Base-by-base conservation (phyloP, 2,329 filamentous ascomycete genomes). In the Cryoendolithus antarcticus region DNA sequence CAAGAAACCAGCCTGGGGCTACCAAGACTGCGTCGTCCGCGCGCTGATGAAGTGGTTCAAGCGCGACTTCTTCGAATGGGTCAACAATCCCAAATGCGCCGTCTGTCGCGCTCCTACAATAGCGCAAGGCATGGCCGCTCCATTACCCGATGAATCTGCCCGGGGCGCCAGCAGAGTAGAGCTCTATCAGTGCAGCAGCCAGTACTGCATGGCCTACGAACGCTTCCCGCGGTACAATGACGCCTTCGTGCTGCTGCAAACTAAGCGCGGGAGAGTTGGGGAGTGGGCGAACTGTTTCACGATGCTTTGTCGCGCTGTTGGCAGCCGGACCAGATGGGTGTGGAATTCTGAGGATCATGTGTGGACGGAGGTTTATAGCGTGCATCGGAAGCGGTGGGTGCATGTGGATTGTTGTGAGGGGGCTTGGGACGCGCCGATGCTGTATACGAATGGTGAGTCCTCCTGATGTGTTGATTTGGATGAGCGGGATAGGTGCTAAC, bases 261-360 rank as follows among this genome's bases (percentile, higher is more conserved):
- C 86, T 24, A 72, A 84, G 50, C 75, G 82, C 50, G 91, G 91
- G 29, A 79, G 91, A 50, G 82, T 82, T 45, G 91, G 91, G 44
- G 91, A 98, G 66, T 96, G 91, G 86, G 86, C 86, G 49, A 96
- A 95, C 64, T 95, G 88, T 70, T 98, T 98, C 66, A 89, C 82
- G 65, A 96, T 96, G 91, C 73, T 98, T 38, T 96, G 89, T 67
- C 77, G 89, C 44, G 91, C 91, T 4, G 77, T 96, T 9, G 89
- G 89, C 36, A 84, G 82, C 44, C n/a, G 89, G 44, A 86, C 95
- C 13, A 77, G 91, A 54, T 98, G 91, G 91, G 82, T 98, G 8
- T 98, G 91, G 91, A 96, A 96, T 52, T 81, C 82, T 21, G 91
- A 96, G 62, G 91, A 96, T 59, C 85, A 95, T 56, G 85, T 95